Evolutionary conservation across 1,139 yeast genomes (phyloP), one percentile per base, ranked within the genome.

Genomic region (Protomyces inouyei): DNA sequence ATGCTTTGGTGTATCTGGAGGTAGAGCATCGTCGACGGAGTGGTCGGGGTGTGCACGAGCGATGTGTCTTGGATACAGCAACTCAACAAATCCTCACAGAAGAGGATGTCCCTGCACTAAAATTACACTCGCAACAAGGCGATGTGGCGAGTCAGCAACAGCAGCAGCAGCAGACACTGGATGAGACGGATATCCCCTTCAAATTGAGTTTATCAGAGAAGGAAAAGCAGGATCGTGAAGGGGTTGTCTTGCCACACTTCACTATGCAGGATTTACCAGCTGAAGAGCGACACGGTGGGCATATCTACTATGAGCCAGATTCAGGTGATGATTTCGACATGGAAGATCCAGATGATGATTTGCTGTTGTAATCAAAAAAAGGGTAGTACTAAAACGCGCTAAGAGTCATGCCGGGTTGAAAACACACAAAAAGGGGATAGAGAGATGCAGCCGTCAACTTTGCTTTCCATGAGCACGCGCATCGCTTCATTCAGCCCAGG

Each of bases 301-400:
- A 98, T 0, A 92, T 92, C 71, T 95, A 92, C n/a, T 92, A 92
- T 72, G 95, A 92, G 73, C 91, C 85, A 72, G 95, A 88, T 71
- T 82, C 83, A 70, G 85, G 82, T 69, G 86, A 92, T 73, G 98
- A 92, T 73, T 92, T 91, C 70, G 98, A 92, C 72, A 98, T 92
- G 74, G 98, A 92, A 70, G 98, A 92, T 75, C 97, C 98, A 0
- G 92, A 86, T 71, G 98, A 92, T 72, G 98, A 92, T 72, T 97
- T 60, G 55, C 37, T 60, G 21, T 52, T 60, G 51, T 60, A 60
- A 48, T 10, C 9, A 10, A 43, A 16, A 16, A 43, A 18, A 43
- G 48, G 10, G 18, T 10, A 43, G 23, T 5, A 43, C 23, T 18
- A 12, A n/a, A n/a, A 5, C 12, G 23, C 48, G 21, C 25, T 43